Evolutionary conservation across 2,329 filamentous ascomycete genomes (phyloP), one percentile per base, ranked within the genome.

Genomic region (Curvularia sp.): DNA sequence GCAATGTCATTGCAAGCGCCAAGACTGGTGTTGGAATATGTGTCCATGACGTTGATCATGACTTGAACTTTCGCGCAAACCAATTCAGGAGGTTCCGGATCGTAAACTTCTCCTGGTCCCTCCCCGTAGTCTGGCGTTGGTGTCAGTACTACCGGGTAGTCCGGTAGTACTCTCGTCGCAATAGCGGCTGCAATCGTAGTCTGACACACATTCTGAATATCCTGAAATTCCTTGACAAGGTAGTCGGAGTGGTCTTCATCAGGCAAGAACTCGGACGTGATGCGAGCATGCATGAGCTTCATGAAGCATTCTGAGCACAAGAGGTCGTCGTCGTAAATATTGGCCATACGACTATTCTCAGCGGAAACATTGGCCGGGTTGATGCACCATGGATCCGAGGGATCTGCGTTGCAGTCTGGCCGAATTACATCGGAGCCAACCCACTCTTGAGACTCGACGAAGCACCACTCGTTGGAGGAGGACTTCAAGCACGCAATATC

Each of bases 281-380:
- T 36, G 23, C 36, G 34, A 28, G 49, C 36, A 52, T 52, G 36
- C 18, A 52, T 19, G 21, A 52, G 15, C 36, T 52, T 42, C 12
- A 52, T 7, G 27, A 52, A 52, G 36, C 49, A 52, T 19, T 52
- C 49, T 12, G 34, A 42, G 49, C 49, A 52, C 18, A 52, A 21
- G 13, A 52, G 18, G 19, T 52, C 49, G 9, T 52, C 36, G 27
- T 42, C 15, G 19, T 52, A 52, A 8, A 52, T 19, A 9, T 19
- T 52, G 10, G 49, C 19, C 49, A 52, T 52, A 9, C 49, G 49
- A 18, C 36, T 42, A 4, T 52, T 19, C 13, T 42, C 25, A 3
- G 49, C 21, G n/a, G 13, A 25, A 15, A 52, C 19, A 25, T 42
- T 36, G 23, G 49, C 36, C 8, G 32, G 36, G 15, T 43, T 52